phyloP scores from a whole-genome alignment of 148 eudicot genomes.

The Rhododendron williamsianum region DNA sequence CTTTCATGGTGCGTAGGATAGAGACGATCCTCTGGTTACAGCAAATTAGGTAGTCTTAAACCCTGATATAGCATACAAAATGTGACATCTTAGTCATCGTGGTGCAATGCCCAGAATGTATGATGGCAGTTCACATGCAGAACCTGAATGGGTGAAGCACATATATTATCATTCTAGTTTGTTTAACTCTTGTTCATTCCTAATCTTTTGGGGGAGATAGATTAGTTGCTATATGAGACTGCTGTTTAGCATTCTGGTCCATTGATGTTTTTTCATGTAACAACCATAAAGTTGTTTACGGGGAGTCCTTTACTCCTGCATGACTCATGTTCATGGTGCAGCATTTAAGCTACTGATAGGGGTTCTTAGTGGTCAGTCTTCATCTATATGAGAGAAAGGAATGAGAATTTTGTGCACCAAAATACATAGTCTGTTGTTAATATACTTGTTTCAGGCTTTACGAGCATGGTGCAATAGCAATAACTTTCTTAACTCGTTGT shows the following conservation, averaged over 20 bases:
- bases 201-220: not conserved
- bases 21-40: not conserved
- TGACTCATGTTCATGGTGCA: not conserved
- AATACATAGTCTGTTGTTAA: constrained; percentile 16
- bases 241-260: not conserved
- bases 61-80: not conserved
- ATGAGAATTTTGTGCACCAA: constrained; percentile 2
- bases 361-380: not conserved
- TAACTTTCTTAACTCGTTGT: not conserved
- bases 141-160: not conserved
- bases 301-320: not conserved
- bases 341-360: not conserved
- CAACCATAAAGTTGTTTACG: not conserved
- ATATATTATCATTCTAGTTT: not conserved
- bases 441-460: constrained; percentile 2
- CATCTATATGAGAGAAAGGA: not conserved
- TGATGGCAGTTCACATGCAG: not conserved
- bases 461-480: constrained; percentile 11
- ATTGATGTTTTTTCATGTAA: not conserved
- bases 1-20: not conserved
- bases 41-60: not conserved
- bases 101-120: not conserved
- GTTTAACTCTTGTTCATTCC: not conserved
- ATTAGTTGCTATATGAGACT: not conserved
- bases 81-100: not conserved